Conservation (phyloP, 2,329 filamentous ascomycete species). For the Fusarium denticulatum region DNA sequence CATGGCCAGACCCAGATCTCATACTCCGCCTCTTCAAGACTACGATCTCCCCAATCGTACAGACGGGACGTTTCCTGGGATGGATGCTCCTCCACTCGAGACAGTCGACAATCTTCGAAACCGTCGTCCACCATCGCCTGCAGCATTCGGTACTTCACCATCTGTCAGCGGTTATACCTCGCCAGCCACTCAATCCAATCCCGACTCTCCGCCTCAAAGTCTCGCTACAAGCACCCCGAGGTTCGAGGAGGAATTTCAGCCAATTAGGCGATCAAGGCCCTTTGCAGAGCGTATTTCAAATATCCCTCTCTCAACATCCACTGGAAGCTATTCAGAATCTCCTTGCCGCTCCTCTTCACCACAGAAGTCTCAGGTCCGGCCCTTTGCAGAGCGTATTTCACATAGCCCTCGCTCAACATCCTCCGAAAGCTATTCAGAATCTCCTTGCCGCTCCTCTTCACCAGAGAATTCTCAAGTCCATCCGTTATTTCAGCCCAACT, state of each 20-base stretch:
- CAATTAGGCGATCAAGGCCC: fast-evolving
- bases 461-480: fast-evolving
- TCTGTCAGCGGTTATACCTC: background rate
- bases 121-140: background rate
- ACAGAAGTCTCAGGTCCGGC: fast-evolving
- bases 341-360: background rate
- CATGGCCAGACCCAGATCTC: background rate
- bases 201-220: background rate
- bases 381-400: fast-evolving
- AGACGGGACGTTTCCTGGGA: background rate
- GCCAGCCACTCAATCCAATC: background rate
- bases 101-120: fast-evolving
- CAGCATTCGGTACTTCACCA: background rate
- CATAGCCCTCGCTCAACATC: fast-evolving
- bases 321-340: background rate
- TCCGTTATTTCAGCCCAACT: fast-evolving
- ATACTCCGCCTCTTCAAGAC: background rate
- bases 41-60: background rate
- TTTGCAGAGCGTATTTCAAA: fast-evolving
- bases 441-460: no score
- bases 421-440: background rate
- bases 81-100: fast-evolving
- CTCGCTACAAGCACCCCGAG: background rate
- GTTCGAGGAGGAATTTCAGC: background rate
- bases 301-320: fast-evolving